Percentiles rank a stretch among this genome's conserved stretches.
phyloP scores from a whole-genome alignment of 2,329 filamentous ascomycete genomes.

The Fusarium goolgardi region DNA sequence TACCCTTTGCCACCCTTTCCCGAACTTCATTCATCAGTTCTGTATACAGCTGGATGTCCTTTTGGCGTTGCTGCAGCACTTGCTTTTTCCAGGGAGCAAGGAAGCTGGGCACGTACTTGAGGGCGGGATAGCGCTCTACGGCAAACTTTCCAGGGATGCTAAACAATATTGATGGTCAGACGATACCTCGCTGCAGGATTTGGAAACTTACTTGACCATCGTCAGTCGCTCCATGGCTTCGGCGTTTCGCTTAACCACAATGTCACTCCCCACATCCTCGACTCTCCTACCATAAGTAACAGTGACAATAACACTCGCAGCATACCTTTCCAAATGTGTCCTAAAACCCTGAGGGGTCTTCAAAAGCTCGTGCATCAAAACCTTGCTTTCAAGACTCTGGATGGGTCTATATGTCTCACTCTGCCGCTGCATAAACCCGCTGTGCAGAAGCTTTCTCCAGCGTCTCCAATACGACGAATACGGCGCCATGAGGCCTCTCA shows the following conservation, averaged over 20 bases:
- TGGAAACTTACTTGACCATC: constrained; percentile 54
- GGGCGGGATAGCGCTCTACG: constrained; percentile 55
- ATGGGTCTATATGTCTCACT: constrained; percentile 57
- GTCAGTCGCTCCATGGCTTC: constrained; percentile 58
- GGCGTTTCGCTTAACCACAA: constrained; percentile 53
- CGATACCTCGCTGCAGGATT: rapidly evolving
- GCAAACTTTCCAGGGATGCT: constrained; percentile 50
- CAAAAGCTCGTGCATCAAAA: constrained; percentile 55
- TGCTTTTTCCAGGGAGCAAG: constrained; percentile 57
- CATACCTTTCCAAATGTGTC: constrained; percentile 43
- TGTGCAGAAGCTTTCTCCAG: constrained; percentile 57
- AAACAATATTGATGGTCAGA: rapidly evolving
- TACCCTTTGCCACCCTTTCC: constrained; percentile 48
- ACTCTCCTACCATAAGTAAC: constrained; percentile 55
- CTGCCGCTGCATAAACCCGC: constrained; percentile 57
- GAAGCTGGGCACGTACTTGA: constrained; percentile 54
- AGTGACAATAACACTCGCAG: constrained; percentile 57
- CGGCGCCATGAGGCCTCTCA: constrained; percentile 58
- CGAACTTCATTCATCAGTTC: constrained; percentile 56
- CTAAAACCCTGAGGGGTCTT: constrained; percentile 45
- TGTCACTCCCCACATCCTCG: constrained; percentile 49
- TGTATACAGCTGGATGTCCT: constrained; percentile 55
- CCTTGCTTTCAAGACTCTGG: constrained; percentile 56
- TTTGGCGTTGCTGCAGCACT: constrained; percentile 52
- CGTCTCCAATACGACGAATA: constrained; percentile 57